Conservation (phyloP, 2,329 filamentous ascomycete species). For the Phaeoacremonium minimum region DNA sequence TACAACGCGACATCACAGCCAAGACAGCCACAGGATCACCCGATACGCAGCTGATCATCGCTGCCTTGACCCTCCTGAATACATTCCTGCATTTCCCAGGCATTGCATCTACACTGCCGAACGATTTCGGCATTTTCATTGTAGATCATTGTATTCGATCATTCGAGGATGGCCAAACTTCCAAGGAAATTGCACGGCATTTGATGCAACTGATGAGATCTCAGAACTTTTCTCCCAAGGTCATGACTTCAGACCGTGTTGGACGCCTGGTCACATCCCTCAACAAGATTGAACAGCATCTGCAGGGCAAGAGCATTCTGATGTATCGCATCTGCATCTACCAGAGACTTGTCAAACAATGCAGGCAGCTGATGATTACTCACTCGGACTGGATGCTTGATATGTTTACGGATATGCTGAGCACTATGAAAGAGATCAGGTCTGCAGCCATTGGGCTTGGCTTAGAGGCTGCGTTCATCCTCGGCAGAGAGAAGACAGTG, state of each 20-base stretch:
- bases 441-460: slow-evolving; percentile 71
- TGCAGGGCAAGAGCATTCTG: slow-evolving; percentile 77
- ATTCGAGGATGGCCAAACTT: slow-evolving; percentile 61
- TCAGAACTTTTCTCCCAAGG: slow-evolving; percentile 71
- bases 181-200: slow-evolving; percentile 75
- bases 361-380: slow-evolving; percentile 63
- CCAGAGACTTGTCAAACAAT: slow-evolving; percentile 69
- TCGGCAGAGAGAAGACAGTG: slow-evolving; percentile 66
- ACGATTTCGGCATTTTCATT: slow-evolving; percentile 76
- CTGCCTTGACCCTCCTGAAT: slow-evolving; percentile 73
- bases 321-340: slow-evolving; percentile 77
- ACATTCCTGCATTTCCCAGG: slow-evolving; percentile 72
- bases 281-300: slow-evolving; percentile 65
- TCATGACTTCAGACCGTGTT: slow-evolving; percentile 69
- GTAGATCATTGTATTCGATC: slow-evolving; percentile 75
- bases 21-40: slow-evolving; percentile 49
- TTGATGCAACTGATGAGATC: slow-evolving; percentile 77
- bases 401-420: slow-evolving; percentile 77
- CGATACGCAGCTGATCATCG: slow-evolving; percentile 69
- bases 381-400: slow-evolving; percentile 78
- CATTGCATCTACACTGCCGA: slow-evolving; percentile 66
- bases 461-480: slow-evolving; percentile 61
- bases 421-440: slow-evolving; percentile 72
- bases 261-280: slow-evolving; percentile 67
- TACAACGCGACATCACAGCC: slow-evolving; percentile 73